Percentiles rank a stretch among this genome's conserved stretches.
Conservation (phyloP, 495 filamentous ascomycete species). For the Terfezia boudieri region DNA sequence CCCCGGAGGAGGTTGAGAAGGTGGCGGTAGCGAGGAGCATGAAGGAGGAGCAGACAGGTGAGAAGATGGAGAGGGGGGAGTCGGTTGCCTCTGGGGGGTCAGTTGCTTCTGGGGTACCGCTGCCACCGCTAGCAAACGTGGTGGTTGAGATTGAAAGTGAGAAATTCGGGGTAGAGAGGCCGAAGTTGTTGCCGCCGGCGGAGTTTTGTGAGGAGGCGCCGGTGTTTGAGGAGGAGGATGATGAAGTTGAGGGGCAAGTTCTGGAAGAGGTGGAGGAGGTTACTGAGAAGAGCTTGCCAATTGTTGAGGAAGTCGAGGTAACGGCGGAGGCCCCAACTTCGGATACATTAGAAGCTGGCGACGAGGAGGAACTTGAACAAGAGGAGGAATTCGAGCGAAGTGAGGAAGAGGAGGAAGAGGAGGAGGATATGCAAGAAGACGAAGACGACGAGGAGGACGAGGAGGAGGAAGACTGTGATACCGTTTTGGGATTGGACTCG, state of each 20-base stretch:
- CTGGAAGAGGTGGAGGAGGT: background rate
- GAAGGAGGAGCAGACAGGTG: background rate
- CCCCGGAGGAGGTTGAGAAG: background rate
- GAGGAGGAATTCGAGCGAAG: background rate
- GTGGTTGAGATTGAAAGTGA: background rate
- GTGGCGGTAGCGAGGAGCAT: background rate
- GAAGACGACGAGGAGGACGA: background rate
- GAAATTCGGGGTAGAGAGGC: background rate
- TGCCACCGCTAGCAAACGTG: background rate
- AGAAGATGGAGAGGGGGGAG: background rate
- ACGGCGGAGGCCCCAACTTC: background rate
- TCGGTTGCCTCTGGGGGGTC: background rate
- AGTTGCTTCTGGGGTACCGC: background rate
- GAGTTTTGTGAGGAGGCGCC: background rate
- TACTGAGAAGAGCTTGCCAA: background rate
- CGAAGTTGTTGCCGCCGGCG: background rate
- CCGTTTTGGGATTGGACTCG: no score
- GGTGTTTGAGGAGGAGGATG: background rate
- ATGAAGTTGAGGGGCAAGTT: background rate
- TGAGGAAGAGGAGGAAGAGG: background rate
- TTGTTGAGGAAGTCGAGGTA: background rate
- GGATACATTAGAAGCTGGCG: background rate
- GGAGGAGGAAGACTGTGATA: no score
- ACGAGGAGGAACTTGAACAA: background rate
- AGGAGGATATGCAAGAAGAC: background rate